Evolutionary conservation across 2,329 filamentous ascomycete genomes (phyloP).

Genomic region (Xylaria sp.): DNA sequence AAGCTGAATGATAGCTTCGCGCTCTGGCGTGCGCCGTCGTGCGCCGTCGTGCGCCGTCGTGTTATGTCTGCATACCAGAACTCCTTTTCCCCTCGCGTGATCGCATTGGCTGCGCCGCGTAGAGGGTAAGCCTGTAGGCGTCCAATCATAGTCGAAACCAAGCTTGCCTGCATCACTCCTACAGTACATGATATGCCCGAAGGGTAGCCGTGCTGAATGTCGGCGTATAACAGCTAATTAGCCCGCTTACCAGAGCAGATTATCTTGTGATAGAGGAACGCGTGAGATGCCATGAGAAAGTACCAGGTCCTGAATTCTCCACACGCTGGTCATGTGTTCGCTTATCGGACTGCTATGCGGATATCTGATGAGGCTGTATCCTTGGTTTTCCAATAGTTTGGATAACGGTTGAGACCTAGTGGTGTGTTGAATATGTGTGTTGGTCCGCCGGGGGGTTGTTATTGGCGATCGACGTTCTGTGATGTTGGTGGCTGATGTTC

Average conservation of each 20-base stretch:
- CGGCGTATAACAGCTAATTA: conserved; percentile 6
- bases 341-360: neutral
- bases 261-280: neutral
- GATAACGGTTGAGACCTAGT: neutral
- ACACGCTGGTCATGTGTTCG: neutral
- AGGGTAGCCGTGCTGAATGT: neutral
- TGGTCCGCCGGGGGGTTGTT: neutral
- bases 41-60: neutral
- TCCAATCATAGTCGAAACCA: neutral
- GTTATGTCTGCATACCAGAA: neutral
- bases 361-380: conserved; percentile 9
- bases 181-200: neutral
- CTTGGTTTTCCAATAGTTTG: neutral
- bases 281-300: neutral
- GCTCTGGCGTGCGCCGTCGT: neutral
- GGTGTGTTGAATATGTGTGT: neutral
- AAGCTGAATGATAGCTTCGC: neutral
- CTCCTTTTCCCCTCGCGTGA: neutral
- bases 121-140: neutral
- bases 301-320: neutral
- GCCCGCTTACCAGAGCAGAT: neutral
- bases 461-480: neutral
- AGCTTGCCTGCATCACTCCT: neutral
- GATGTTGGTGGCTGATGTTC: neutral
- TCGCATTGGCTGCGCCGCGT: conserved; percentile 1